Evolutionary conservation across 352 stramenopile species (phyloP), one percentile per base, ranked within the genome.

Genomic region (Globisporangium polare): DNA sequence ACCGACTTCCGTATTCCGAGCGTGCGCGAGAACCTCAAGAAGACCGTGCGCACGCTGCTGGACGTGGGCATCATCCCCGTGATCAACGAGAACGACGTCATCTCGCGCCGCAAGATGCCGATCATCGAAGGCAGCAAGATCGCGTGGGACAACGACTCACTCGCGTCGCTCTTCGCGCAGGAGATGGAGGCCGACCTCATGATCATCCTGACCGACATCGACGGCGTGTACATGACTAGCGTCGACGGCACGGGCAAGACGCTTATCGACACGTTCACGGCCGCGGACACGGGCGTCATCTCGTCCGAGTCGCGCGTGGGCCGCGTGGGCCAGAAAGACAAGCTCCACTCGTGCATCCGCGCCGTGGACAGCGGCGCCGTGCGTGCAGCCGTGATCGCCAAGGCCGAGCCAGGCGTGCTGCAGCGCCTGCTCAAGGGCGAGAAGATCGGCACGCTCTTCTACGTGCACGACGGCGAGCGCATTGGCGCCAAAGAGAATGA

Each of bases 41-140:
- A 69, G 20, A 91, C 85, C 0, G 66, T 94, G 26, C 66, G 68
- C 8, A 76, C 83, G 27, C 71, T 94, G 53, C 65, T 94, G 41
- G 78, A 90, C 46, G 82, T 94, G 27, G 83, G 83, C 5, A 94
- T 94, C 62, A 92, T 94, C 66, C 85, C 85, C 0, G 73, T 94
- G 17, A 88, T 94, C 58, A 94, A 94, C 63, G 85, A 94, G 65
- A 94, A 94, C 64, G 85, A 94, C 66, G 80, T 94, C 47, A 91
- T 94, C 59, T 83, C 83, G 52, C 66, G 63, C 17, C 83, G 85
- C 50, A 77, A 82, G 55, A 80, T 72, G 57, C 85, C 85, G 49
- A 67, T 94, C 10, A 75, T 80, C 4, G 71, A 83, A 22, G 64
- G 69, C 27, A 67, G 85, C 56, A 83, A 84, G 51, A 80, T 94